These are phyloP conservation scores for Zarea fungicola DNA, from an alignment of 2,329 filamentous ascomycete species.

Conservation along the genomic window DNA sequence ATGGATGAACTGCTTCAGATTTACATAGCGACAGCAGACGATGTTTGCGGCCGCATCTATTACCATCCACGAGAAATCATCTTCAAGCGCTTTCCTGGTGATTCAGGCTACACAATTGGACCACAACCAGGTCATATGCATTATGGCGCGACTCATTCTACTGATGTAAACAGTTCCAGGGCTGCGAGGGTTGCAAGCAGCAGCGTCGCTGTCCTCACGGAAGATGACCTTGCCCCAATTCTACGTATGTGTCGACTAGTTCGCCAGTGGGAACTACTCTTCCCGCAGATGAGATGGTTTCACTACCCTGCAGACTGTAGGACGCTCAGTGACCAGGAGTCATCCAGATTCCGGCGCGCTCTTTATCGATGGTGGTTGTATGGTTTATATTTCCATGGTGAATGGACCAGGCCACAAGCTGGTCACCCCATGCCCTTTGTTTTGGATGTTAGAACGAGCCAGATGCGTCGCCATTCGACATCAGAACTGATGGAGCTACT, in stretches of 20 bases:
- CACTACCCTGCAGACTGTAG: slow-evolving; percentile 40
- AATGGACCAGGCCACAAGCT: slow-evolving; percentile 31
- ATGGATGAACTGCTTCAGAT: slow-evolving; percentile 43
- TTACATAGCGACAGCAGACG: slow-evolving; percentile 36
- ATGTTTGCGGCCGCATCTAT: slow-evolving; percentile 28
- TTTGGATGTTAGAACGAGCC: slow-evolving; percentile 36
- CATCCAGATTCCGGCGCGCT: slow-evolving; percentile 42
- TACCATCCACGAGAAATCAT: slow-evolving; percentile 36
- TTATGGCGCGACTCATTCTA: not conserved
- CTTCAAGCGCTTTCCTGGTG: slow-evolving; percentile 32
- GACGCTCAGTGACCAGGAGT: slow-evolving; percentile 37
- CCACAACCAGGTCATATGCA: slow-evolving; percentile 14
- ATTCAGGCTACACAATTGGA: slow-evolving; percentile 25
- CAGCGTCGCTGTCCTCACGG: slow-evolving; percentile 26
- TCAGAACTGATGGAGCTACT: slow-evolving; percentile 39
- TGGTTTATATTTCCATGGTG: slow-evolving; percentile 46
- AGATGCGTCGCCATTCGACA: slow-evolving; percentile 40
- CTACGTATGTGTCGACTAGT: slow-evolving; percentile 32
- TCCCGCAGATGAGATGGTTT: slow-evolving; percentile 43
- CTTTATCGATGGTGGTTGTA: slow-evolving; percentile 53
- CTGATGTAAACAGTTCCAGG: not conserved
- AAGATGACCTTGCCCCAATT: slow-evolving; percentile 28
- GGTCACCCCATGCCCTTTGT: slow-evolving; percentile 35
- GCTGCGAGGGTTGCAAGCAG: not conserved
- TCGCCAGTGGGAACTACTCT: slow-evolving; percentile 33